Evolutionary conservation across 192 early-diverging fungal genomes (phyloP), one percentile per base, ranked within the genome.

Genomic region (Martensiomyces pterosporus): DNA sequence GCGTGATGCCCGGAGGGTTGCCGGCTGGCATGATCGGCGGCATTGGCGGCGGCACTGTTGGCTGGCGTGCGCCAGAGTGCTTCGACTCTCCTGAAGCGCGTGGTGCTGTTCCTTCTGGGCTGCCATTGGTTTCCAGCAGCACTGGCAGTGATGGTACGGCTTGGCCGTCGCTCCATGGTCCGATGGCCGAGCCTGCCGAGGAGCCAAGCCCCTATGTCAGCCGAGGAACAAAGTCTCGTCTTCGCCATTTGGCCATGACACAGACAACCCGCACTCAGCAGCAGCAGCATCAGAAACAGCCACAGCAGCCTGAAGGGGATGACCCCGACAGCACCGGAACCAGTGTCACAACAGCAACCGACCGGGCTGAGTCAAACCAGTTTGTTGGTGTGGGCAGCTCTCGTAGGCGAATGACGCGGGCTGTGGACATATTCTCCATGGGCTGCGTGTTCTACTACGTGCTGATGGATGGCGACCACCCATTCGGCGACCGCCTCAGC

Each of bases 371-470:
- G 12, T 49, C 64, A 16, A 24, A 39, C 4, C 49, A 46, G 0
- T 37, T 57, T 50, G 16, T 41, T 9, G 25, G 27, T 10, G 17
- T 16, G 14, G 21, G 24, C 9, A 48, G 54, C 8, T 43, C 67
- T 3, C 64, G 52, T 24, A 50, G 59, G 34, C 55, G 82, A 17
- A 79, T 97, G 47, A 95, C 94, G 3, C 74, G 83, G 9, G 83
- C 90, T 3, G 89, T 99, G 29, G 97, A 99, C 57, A 88, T 99
- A 41, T 99, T 99, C 57, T 93, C 93, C 12, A 79, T 85, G 40
- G 96, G 96, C 15, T 97, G 93, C 67, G 86, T 97, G 25, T 97
- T 94, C 50, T 92, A 91, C 67, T 99, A 93, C 70, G 83, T 91
- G 3, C 75, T 97, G 24, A 87, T 88, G 8, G 72, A 79, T 23